Evolutionary conservation across 169 alveolate genomes (phyloP).

Genomic region (Plasmodium vinckei): DNA sequence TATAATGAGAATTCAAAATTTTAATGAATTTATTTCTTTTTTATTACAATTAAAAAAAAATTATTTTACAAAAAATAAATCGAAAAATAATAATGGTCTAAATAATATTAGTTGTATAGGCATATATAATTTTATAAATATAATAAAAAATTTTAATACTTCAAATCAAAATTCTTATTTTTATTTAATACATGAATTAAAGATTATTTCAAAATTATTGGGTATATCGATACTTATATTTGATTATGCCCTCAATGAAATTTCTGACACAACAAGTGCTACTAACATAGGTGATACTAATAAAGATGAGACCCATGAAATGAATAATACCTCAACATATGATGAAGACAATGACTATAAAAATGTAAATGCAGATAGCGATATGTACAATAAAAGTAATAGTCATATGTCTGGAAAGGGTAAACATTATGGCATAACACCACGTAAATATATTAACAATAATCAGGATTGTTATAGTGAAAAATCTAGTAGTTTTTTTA

Average conservation of each 20-base stretch:
- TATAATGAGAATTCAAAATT: slow-evolving; percentile 20
- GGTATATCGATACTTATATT: slow-evolving; percentile 37
- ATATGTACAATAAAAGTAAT: background rate
- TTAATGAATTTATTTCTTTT: slow-evolving; percentile 26
- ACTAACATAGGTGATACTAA: background rate
- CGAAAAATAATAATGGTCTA: background rate
- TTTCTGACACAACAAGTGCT: background rate
- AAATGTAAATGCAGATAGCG: background rate
- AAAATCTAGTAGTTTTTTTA: background rate
- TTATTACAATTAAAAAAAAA: slow-evolving; percentile 7
- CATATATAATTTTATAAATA: slow-evolving; percentile 37
- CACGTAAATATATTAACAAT: background rate
- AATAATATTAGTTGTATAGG: slow-evolving; percentile 32
- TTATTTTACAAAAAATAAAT: slow-evolving; percentile 10
- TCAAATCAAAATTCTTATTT: slow-evolving; percentile 8
- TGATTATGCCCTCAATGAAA: slow-evolving; percentile 20
- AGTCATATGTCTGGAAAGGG: background rate
- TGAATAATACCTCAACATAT: background rate
- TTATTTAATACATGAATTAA: slow-evolving; percentile 49
- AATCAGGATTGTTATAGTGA: slow-evolving; percentile 1
- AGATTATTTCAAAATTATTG: slow-evolving; percentile 7
- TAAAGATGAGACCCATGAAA: slow-evolving; percentile 1
- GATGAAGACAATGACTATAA: background rate
- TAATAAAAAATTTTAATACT: slow-evolving; percentile 21
- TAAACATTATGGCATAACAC: background rate